Percentiles rank a stretch among this genome's conserved stretches.
Evolutionary conservation across 2,329 filamentous ascomycete species (phyloP).

Genomic region (Penicillium brasilianum): DNA sequence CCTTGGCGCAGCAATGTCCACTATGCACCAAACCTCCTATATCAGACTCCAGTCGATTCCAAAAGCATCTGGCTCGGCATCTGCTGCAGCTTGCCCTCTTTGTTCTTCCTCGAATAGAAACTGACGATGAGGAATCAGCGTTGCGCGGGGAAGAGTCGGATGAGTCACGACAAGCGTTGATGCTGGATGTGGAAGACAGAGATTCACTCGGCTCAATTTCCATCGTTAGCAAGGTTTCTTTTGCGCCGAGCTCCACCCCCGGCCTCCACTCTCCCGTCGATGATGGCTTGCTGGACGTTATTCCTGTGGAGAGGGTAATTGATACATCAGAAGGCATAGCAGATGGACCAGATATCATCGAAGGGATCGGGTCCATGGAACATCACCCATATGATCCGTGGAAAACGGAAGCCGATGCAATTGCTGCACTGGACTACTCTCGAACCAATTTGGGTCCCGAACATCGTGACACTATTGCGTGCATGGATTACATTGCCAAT

Average conservation of each 20-base stretch:
- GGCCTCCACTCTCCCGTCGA: not conserved
- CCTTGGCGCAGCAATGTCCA: not conserved
- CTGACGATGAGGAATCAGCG: not conserved
- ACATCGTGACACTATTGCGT: not conserved
- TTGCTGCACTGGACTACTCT: not conserved
- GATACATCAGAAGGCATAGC: not conserved
- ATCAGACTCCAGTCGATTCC: not conserved
- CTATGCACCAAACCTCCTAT: not conserved
- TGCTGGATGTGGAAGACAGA: not conserved
- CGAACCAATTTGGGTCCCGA: not conserved
- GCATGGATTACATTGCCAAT: not conserved
- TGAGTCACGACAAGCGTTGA: not conserved
- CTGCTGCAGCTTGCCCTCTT: not conserved
- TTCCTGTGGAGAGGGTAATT: not conserved
- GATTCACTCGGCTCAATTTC: not conserved
- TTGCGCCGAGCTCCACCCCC: not conserved
- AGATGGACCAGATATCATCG: not conserved
- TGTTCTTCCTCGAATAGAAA: not conserved
- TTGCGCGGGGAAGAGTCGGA: not conserved
- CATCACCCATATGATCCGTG: not conserved
- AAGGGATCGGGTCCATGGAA: no score
- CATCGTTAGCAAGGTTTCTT: not conserved
- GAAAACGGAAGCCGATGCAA: not conserved
- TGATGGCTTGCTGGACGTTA: not conserved
- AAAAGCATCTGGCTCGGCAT: not conserved